Base-by-base conservation (phyloP, 2,329 filamentous ascomycete genomes). In the Huntiella abstrusa region DNA sequence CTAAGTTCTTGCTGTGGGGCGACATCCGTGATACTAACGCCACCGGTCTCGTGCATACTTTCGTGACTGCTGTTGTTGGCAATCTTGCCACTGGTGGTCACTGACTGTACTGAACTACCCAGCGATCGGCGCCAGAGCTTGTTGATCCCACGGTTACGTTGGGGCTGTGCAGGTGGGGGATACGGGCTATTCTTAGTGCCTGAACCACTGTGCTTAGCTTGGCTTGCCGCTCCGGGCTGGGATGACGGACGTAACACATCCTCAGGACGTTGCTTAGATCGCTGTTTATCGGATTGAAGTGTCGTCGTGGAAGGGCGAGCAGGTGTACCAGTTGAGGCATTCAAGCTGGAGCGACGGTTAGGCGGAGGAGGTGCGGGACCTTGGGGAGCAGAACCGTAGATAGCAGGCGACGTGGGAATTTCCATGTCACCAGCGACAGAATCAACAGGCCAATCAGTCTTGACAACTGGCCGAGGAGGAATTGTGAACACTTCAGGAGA, bases 401-500 rank as follows among this genome's bases (percentile, higher is more conserved):
- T 37, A 13, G 41, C 33, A 54, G 54, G 49, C 6, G 7, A 59
- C 55, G 19, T 58, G 40, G 50, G 60, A 58, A 5, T 59, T 56
- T 36, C 55, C 54, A 41, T 44, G 33, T 33, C 43, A 34, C 41
- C 60, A 1, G 66, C 65, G 57, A 71, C 68, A 19, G 60, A 61
- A 6, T 67, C 61, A 7, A 64, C 60, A 13, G 64, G 62, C 71
- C 71, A 75, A 7, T 62, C 60, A 12, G 56, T 55, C 33, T 53
- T 57, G n/a, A 53, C 48, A 0, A 60, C 55, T 5, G 55, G 58
- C 22, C 33, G 16, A 0, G 57, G 58, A 0, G 71, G 70, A 48
- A 75, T 73, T 13, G 65, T 61, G 49, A 75, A 75, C 1, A 75
- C 59, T 48, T 75, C 71, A 0, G 71, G 71, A 3, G 70, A 72